A percentile compares a stretch with the other conserved stretches of the same genome.
Evolutionary conservation across 208 protist genomes (phyloP).

Genomic region (Wallacemonas collosoma): DNA sequence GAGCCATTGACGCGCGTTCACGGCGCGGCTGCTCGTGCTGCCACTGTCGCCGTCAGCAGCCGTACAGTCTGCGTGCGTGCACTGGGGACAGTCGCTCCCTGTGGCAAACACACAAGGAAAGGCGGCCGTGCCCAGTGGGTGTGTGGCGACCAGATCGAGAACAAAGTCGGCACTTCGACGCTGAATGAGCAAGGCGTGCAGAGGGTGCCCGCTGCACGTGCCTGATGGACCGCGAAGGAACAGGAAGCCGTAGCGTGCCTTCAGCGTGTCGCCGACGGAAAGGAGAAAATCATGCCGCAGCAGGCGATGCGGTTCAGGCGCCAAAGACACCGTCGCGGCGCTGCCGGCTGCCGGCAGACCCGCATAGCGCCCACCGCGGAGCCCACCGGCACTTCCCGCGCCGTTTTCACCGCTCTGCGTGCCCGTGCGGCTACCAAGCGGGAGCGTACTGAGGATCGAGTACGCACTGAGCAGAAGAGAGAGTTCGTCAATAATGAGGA

Average conservation of each 20-base stretch:
- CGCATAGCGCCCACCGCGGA: background rate
- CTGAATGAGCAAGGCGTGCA: slow-evolving; percentile 39
- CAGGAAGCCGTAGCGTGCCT: slow-evolving; percentile 53
- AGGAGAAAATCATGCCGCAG: slow-evolving; percentile 60
- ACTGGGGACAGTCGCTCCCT: background rate
- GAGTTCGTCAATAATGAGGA: slow-evolving; percentile 66
- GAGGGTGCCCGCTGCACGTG: slow-evolving; percentile 24
- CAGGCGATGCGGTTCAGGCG: slow-evolving; percentile 16
- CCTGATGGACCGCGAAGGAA: slow-evolving; percentile 29
- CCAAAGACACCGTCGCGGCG: slow-evolving; percentile 4
- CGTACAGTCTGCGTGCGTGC: background rate
- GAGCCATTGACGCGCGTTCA: slow-evolving; percentile 31
- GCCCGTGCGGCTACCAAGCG: background rate
- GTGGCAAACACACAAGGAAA: slow-evolving; percentile 46
- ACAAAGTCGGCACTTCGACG: slow-evolving; percentile 14
- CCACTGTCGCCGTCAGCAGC: background rate
- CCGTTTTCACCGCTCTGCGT: too few relatives aligned
- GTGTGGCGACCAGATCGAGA: slow-evolving; percentile 18
- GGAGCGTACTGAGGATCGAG: background rate
- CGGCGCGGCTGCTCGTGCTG: background rate
- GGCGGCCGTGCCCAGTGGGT: slow-evolving; percentile 27
- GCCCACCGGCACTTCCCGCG: background rate
- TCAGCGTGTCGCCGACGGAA: slow-evolving; percentile 40
- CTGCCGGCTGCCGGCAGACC: slow-evolving; percentile 1
- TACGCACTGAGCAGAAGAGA: slow-evolving; percentile 39